A percentile compares a stretch with the other conserved stretches of the same genome.
Conservation (phyloP, 805 yeast species). For the Lipomyces yamanashiensis region DNA sequence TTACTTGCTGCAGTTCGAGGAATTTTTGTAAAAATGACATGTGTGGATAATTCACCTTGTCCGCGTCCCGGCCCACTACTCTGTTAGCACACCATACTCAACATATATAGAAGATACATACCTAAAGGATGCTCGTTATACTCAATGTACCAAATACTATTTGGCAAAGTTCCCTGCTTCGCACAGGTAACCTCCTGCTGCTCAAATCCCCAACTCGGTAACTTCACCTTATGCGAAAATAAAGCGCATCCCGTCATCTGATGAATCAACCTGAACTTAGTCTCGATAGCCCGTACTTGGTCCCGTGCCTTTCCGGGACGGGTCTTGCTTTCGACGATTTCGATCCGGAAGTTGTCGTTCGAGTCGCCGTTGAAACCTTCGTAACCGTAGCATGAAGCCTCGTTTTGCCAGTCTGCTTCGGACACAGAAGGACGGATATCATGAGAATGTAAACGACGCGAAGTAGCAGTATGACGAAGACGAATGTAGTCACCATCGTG, state of each 20-base stretch:
- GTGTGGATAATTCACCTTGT: conserved; percentile 44
- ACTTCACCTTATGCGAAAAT: conserved; percentile 68
- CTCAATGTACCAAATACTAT: conserved; percentile 78
- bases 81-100: conserved; percentile 31
- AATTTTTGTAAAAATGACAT: conserved; percentile 57
- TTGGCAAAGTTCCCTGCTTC: conserved; percentile 67
- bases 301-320: conserved; percentile 48
- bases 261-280: conserved; percentile 73
- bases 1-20: conserved; percentile 59
- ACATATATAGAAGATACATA: conserved; percentile 1
- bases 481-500: conserved; percentile 62
- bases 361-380: conserved; percentile 65
- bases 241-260: conserved; percentile 69
- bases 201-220: conserved; percentile 83
- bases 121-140: conserved; percentile 60
- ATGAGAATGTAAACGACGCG: conserved; percentile 69
- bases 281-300: conserved; percentile 59
- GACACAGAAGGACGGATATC: conserved; percentile 84
- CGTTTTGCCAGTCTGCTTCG: conserved; percentile 87
- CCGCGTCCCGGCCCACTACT: conserved; percentile 44
- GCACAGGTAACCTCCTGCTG: conserved; percentile 92
- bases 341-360: conserved; percentile 71
- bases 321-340: conserved; percentile 51
- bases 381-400: conserved; percentile 76
- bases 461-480: conserved; percentile 72